Evolutionary conservation across 139 green algal species (phyloP), one percentile per base, ranked within the genome.

Genomic region (Volvox africanus): DNA sequence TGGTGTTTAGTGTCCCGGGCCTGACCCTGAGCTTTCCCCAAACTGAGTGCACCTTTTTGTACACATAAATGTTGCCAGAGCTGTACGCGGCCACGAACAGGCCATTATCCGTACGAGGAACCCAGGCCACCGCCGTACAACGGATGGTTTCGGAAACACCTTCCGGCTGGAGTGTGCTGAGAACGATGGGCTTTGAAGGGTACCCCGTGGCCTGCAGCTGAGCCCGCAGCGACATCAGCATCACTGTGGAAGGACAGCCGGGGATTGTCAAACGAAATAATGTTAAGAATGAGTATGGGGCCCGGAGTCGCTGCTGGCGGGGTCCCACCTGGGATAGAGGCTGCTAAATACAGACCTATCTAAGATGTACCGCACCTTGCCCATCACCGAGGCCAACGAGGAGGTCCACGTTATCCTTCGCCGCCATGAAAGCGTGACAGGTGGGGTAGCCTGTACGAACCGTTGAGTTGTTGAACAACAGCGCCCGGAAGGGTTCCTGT

Each of bases 331-430:
- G 76, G 32, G 16, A 13, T 82, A 32, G 13, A 14, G 73, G 26
- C n/a, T n/a, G n/a, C n/a, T n/a, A n/a, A n/a, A n/a, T n/a, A n/a
- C n/a, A n/a, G n/a, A n/a, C n/a, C n/a, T n/a, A n/a, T n/a, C n/a
- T 35, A 44, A 55, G 44, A 55, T 19, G 28, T n/a, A 21, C 24
- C 69, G 17, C 80, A 97, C 96, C 95, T 88, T 96, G 89, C 16
- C 96, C 96, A 33, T 95, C 97, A 18, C 87, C 91, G 11, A 97
- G 82, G 16, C 96, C 96, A 1, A 98, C 93, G 0, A 97, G 86
- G 26, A 97, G 62, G 80, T 98, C 96, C 1, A 93, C 80, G 6
- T 93, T 94, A 37, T 98, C 96, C 36, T 84, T 79, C 12, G 94
- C 79, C 9, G 89, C 22, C 14, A 75, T 44, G 44, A 94, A 96